phyloP scores from a whole-genome alignment of 371 early-diverging fungal genomes.

The Mortierella sp. region DNA sequence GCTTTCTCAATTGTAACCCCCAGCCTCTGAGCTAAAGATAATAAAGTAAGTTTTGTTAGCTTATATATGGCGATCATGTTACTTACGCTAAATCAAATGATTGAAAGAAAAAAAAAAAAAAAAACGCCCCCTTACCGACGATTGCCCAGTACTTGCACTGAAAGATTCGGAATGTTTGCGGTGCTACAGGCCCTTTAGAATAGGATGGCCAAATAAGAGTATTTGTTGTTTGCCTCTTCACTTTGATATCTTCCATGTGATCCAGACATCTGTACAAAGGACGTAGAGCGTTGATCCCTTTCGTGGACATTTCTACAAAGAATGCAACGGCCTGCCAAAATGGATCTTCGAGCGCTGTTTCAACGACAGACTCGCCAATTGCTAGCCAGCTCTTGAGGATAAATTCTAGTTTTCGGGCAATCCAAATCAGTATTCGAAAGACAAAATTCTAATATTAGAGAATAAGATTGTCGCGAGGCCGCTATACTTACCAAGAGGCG shows the following conservation, averaged over 20 bases:
- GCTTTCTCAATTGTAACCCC: conserved; percentile 14
- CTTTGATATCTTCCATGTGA: conserved; percentile 34
- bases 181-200: conserved; percentile 15
- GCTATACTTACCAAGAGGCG: background rate
- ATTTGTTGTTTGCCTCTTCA: conserved; percentile 16
- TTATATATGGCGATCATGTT: background rate
- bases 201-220: conserved; percentile 18
- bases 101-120: background rate
- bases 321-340: conserved; percentile 42
- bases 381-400: conserved; percentile 50
- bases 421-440: background rate
- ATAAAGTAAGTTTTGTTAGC: background rate
- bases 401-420: conserved; percentile 20
- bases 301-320: conserved; percentile 34
- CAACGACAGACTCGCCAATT: conserved; percentile 32
- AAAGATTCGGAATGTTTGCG: conserved; percentile 31
- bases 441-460: background rate
- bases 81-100: background rate
- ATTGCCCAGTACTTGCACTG: conserved; percentile 48
- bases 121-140: conserved; percentile 24
- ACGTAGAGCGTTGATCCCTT: conserved; percentile 12
- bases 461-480: background rate
- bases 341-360: conserved; percentile 29
- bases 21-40: conserved; percentile 30
- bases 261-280: conserved; percentile 32